These are phyloP conservation scores for Wickerhamomyces alni DNA, from an alignment of 805 yeast species.

Conservation along the genomic window DNA sequence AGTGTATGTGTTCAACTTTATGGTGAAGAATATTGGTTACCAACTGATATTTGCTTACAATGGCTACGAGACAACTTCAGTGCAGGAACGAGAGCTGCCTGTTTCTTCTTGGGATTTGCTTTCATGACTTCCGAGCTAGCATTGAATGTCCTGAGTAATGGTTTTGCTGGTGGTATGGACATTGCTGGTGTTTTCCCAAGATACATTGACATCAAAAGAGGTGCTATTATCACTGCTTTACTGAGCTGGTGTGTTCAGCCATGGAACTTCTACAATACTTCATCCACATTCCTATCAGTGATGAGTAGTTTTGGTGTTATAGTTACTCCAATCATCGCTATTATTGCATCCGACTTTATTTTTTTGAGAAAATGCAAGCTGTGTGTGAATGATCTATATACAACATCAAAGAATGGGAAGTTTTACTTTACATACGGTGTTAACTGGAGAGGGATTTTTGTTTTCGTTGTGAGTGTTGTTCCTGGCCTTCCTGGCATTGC, in stretches of 20 bases:
- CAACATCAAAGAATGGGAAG: conserved; percentile 22
- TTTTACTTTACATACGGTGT: conserved; percentile 27
- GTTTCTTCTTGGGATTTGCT: conserved; percentile 32
- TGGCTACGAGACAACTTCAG: conserved; percentile 33
- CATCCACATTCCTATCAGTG: conserved; percentile 29
- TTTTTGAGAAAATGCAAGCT: conserved; percentile 26
- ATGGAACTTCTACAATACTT: conserved; percentile 33
- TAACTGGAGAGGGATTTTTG: conserved; percentile 24
- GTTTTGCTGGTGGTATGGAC: conserved; percentile 27
- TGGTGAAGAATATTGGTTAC: conserved; percentile 32
- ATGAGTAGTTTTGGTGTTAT: conserved; percentile 33
- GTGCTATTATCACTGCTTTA: conserved; percentile 29
- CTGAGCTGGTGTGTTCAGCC: conserved; percentile 34
- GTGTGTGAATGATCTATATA: conserved; percentile 29
- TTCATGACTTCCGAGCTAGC: conserved; percentile 31
- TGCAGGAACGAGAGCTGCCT: conserved; percentile 32
- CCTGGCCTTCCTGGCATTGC: conserved; percentile 37
- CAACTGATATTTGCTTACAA: conserved; percentile 30
- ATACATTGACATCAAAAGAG: conserved; percentile 20
- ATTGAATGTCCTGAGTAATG: conserved; percentile 31
- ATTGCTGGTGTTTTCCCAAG: conserved; percentile 17
- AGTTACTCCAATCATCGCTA: conserved; percentile 31
- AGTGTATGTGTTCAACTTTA: conserved; percentile 28
- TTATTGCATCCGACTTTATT: conserved; percentile 31
- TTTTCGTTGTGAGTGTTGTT: conserved; percentile 24